Conservation (phyloP, 768 basidiomycete species). For the Kwoniella shandongensis region DNA sequence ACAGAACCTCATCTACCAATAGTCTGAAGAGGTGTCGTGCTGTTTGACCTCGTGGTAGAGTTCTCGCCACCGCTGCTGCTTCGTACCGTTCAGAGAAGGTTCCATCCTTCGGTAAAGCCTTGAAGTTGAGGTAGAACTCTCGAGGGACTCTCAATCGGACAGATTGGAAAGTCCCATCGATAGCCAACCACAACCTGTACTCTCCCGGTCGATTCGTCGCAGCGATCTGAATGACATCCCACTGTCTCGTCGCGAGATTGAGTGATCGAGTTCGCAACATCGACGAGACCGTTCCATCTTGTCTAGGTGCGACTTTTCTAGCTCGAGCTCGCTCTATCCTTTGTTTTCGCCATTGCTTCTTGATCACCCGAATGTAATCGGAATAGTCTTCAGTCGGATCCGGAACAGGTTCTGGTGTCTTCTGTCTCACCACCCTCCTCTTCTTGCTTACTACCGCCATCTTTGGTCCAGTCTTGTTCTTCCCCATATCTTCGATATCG, state of each 20-base stretch:
- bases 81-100: conserved; percentile 72
- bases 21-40: conserved; percentile 80
- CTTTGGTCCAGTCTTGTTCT: conserved; percentile 16
- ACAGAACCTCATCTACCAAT: conserved; percentile 76
- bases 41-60: conserved; percentile 74
- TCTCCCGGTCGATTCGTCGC: conserved; percentile 73
- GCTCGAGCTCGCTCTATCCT: conserved; percentile 56
- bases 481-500: conserved; percentile 67
- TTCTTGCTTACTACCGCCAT: conserved; percentile 60
- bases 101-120: conserved; percentile 65
- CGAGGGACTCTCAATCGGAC: conserved; percentile 82
- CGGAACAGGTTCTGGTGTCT: conserved; percentile 58
- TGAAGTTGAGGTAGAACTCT: conserved; percentile 89
- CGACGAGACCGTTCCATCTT: conserved; percentile 59
- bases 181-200: conserved; percentile 82
- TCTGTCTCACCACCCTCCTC: conserved; percentile 55
- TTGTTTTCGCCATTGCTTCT: conserved; percentile 70
- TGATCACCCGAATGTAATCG: conserved; percentile 74
- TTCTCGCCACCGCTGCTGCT: conserved; percentile 70
- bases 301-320: conserved; percentile 35
- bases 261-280: conserved; percentile 67
- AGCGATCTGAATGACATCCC: conserved; percentile 88
- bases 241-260: conserved; percentile 63
- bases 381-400: conserved; percentile 67
- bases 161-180: conserved; percentile 73